Evolutionary conservation across 768 basidiomycete species (phyloP).

Genomic region (Lactarius vividus): DNA sequence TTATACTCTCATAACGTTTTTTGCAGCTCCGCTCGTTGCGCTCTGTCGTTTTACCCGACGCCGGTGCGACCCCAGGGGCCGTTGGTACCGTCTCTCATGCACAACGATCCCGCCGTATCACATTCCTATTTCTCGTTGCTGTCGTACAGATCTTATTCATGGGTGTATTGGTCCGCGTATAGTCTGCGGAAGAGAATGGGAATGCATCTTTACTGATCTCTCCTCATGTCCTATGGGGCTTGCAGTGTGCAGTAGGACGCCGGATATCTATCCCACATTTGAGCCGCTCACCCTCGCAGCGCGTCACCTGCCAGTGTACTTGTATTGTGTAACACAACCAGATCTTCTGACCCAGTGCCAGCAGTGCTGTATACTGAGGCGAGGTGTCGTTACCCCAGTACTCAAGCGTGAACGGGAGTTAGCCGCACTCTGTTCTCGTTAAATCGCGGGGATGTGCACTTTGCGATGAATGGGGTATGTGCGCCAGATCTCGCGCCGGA

Average conservation of each 20-base stretch:
- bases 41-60: slow-evolving; percentile 86
- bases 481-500: too few species aligned
- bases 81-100: slow-evolving; percentile 43
- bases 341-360: background rate
- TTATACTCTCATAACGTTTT: slow-evolving; percentile 4
- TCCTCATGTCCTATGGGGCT: background rate
- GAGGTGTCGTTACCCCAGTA: background rate
- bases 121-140: slow-evolving; percentile 86
- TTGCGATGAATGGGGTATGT: too few species aligned
- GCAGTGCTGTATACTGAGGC: background rate
- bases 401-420: background rate
- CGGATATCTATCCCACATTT: background rate
- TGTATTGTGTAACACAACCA: background rate
- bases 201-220: background rate
- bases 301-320: background rate
- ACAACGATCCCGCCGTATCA: slow-evolving; percentile 79
- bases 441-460: too few species aligned
- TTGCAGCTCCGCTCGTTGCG: slow-evolving; percentile 88
- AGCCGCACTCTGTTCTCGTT: too few species aligned
- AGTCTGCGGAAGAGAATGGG: background rate
- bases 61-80: slow-evolving; percentile 41
- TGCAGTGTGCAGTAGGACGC: background rate
- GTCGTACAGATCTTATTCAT: slow-evolving; percentile 82
- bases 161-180: slow-evolving; percentile 76
- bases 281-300: background rate